These are phyloP conservation scores for Globisporangium paroecandrum DNA, from an alignment of 352 stramenopile species.

Conservation along the genomic window DNA sequence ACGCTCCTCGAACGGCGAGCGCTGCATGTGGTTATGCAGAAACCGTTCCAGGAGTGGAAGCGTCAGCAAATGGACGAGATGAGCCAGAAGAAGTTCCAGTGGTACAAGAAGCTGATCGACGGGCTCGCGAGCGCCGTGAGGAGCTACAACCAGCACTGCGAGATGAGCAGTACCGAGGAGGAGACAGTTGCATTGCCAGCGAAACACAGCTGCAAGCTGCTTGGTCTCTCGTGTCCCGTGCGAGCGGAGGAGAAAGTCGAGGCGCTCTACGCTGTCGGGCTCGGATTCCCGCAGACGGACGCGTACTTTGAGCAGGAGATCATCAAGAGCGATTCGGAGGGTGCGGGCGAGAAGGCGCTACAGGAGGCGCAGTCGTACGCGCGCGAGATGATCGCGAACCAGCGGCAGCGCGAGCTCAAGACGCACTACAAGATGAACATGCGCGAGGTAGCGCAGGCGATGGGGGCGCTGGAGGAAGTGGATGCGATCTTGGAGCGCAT, in stretches of 20 bases:
- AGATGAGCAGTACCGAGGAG: background rate
- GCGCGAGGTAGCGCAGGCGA: conserved; percentile 43
- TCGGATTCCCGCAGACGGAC: conserved; percentile 47
- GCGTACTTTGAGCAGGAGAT: conserved; percentile 55
- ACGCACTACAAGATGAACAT: conserved; percentile 57
- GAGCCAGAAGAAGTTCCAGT: conserved; percentile 73
- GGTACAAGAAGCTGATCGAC: conserved; percentile 80
- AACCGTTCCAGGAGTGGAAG: conserved; percentile 60
- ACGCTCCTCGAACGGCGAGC: conserved; percentile 84
- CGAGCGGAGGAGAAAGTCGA: conserved; percentile 34
- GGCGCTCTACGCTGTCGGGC: conserved; percentile 39
- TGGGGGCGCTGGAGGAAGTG: conserved; percentile 61
- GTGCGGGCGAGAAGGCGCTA: conserved; percentile 55
- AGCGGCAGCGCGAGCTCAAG: conserved; percentile 51
- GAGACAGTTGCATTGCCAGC: background rate
- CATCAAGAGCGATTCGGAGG: conserved; percentile 66
- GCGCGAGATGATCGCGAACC: conserved; percentile 39
- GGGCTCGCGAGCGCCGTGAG: conserved; percentile 37
- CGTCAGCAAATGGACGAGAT: conserved; percentile 80
- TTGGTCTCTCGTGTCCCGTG: conserved; percentile 52
- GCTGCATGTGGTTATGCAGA: conserved; percentile 69
- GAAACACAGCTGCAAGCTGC: conserved; percentile 32
- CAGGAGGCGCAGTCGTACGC: conserved; percentile 50
- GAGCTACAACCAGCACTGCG: conserved; percentile 31
- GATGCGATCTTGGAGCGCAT: conserved; percentile 44